A percentile compares a stretch with the other conserved stretches of the same genome.
These are phyloP conservation scores for Collybia sordida DNA, from an alignment of 768 basidiomycete species.

Conservation along the genomic window DNA sequence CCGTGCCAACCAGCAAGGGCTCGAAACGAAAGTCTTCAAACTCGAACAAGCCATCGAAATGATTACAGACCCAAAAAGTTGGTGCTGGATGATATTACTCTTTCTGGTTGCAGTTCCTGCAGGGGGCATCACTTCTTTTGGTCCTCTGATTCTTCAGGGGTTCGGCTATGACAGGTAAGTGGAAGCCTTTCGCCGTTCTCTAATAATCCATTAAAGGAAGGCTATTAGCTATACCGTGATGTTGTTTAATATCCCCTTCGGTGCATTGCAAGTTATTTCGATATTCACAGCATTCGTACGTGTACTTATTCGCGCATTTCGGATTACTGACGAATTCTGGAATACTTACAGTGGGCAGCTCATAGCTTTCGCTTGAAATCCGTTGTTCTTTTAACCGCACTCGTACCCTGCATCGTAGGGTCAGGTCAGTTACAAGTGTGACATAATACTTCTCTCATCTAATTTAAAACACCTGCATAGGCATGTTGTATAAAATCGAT, in stretches of 20 bases:
- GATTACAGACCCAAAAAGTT: conserved; percentile 31
- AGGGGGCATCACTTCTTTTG: conserved; percentile 24
- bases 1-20: conserved; percentile 34
- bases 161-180: conserved; percentile 31
- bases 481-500: conserved; percentile 22
- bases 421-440: conserved; percentile 10
- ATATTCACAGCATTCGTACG: conserved; percentile 27
- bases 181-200: neutral
- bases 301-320: neutral
- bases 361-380: conserved; percentile 24
- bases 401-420: conserved; percentile 21
- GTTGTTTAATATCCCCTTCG: conserved; percentile 29
- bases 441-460: neutral
- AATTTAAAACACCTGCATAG: conserved; percentile 11
- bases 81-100: conserved; percentile 30
- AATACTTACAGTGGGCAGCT: conserved; percentile 24
- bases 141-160: conserved; percentile 29
- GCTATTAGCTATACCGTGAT: conserved; percentile 26
- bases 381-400: conserved; percentile 18
- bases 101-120: conserved; percentile 22
- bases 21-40: conserved; percentile 32
- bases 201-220: neutral
- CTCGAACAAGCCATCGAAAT: conserved; percentile 27
- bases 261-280: conserved; percentile 23
- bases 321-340: neutral